A percentile compares a stretch with the other conserved stretches of the same genome.
These are phyloP conservation scores for Phytopythium mirpurense DNA, from an alignment of 352 stramenopile genomes.

Conservation along the genomic window DNA sequence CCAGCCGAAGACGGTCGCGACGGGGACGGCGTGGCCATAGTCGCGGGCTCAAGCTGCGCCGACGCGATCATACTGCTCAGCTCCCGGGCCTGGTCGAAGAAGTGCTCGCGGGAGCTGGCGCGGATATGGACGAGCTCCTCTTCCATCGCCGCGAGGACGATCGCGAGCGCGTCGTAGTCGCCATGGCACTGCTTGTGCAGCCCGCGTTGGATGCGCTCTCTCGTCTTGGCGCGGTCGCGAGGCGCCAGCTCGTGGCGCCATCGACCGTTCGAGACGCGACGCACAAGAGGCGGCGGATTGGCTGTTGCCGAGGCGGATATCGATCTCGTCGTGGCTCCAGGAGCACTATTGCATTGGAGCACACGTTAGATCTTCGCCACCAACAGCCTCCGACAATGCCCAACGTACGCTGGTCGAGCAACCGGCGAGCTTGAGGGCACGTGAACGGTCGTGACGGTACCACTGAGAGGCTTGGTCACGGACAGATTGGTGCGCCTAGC, in stretches of 20 bases:
- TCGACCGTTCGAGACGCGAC: conserved; percentile 28
- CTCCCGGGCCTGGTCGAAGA: conserved; percentile 49
- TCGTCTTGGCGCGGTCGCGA: conserved; percentile 51
- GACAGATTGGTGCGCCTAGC: background rate
- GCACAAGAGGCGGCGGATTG: conserved; percentile 36
- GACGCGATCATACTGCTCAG: conserved; percentile 47
- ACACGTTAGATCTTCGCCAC: background rate
- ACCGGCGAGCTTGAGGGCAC: conserved; percentile 2
- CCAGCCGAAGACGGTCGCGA: no score
- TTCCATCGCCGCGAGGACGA: conserved; percentile 62
- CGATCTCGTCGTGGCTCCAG: background rate
- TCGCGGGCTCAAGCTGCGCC: conserved; percentile 36
- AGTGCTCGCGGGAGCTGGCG: conserved; percentile 60
- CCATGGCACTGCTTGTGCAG: conserved; percentile 44
- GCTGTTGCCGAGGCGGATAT: background rate
- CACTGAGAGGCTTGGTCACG: background rate
- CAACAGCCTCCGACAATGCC: no score
- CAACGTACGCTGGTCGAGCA: background rate
- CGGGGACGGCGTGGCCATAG: background rate
- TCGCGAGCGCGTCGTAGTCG: conserved; percentile 62
- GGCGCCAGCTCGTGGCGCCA: conserved; percentile 60
- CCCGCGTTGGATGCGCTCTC: conserved; percentile 58
- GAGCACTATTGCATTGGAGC: background rate
- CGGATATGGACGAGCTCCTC: conserved; percentile 79
- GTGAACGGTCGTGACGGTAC: background rate